Conservation (phyloP, 768 basidiomycete species). For the Pleurotus cornucopiae region DNA sequence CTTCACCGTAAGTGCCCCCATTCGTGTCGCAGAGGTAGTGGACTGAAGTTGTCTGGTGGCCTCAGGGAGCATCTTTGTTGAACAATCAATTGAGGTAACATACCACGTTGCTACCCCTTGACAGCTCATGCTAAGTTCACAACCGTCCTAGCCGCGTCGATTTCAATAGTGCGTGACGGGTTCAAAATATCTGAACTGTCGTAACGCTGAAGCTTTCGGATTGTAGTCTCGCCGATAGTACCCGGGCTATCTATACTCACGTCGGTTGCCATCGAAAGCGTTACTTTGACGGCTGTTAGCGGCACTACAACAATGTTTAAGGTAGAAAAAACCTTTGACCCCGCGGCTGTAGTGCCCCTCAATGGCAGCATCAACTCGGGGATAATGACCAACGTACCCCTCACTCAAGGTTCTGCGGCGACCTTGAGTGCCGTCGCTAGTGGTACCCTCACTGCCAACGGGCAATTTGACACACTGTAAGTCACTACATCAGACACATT, state of each 20-base stretch:
- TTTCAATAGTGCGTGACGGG: neutral
- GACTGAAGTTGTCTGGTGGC: no score
- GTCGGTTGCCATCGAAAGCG: neutral
- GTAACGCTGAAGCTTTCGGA: neutral
- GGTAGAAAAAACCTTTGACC: neutral
- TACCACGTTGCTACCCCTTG: neutral
- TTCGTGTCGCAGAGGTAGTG: neutral
- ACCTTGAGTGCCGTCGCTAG: neutral
- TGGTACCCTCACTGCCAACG: neutral
- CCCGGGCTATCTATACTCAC: neutral
- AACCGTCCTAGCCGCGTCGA: neutral
- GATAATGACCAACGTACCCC: neutral
- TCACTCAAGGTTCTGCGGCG: neutral
- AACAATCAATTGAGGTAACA: conserved; percentile 3
- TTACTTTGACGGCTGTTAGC: neutral
- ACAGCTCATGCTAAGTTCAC: no score
- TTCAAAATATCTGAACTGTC: neutral
- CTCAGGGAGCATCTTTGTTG: neutral
- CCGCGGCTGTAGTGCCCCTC: neutral
- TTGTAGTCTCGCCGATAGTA: neutral
- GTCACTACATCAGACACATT: neutral
- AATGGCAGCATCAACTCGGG: conserved; percentile 2
- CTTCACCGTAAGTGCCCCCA: neutral
- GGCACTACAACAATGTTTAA: neutral
- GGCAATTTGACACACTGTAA: neutral